Percentiles rank a stretch among this genome's conserved stretches.
Conservation (phyloP, 768 basidiomycete genomes). For the Tulasnella sp. region DNA sequence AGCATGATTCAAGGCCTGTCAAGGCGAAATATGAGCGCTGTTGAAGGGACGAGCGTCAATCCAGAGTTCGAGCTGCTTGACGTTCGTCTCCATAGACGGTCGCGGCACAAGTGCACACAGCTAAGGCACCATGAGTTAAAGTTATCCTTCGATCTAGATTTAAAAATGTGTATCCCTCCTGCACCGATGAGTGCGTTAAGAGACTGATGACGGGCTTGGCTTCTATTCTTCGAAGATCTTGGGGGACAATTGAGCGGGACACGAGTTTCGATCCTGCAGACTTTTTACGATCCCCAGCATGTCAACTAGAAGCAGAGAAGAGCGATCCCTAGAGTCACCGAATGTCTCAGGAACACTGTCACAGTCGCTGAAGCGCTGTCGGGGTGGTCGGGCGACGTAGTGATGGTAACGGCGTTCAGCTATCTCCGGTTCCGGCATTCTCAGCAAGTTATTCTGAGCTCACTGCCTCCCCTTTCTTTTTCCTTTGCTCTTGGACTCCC, state of each 20-base stretch:
- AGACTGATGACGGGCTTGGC: background rate
- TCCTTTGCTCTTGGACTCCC: constrained; percentile 24
- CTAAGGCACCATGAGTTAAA: background rate
- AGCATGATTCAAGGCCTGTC: background rate
- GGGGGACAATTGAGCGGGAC: background rate
- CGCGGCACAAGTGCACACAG: background rate
- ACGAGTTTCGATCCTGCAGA: background rate
- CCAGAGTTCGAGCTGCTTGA: background rate
- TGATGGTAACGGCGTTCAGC: background rate
- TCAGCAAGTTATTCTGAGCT: background rate
- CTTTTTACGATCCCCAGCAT: background rate
- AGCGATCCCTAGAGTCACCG: background rate
- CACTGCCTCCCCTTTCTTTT: constrained; percentile 23
- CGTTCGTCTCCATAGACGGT: background rate
- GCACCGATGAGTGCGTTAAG: background rate
- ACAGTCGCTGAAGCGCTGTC: background rate
- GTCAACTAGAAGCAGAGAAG: background rate
- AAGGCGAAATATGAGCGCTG: background rate
- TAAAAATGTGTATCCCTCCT: background rate
- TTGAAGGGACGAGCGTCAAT: background rate
- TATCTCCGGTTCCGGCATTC: background rate
- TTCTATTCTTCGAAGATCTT: background rate
- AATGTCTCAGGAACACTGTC: background rate
- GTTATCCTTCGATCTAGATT: background rate
- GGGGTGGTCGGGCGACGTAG: background rate